These are phyloP conservation scores for Hyphopichia khmerensis DNA, from an alignment of 1,139 yeast genomes.

Conservation along the genomic window DNA sequence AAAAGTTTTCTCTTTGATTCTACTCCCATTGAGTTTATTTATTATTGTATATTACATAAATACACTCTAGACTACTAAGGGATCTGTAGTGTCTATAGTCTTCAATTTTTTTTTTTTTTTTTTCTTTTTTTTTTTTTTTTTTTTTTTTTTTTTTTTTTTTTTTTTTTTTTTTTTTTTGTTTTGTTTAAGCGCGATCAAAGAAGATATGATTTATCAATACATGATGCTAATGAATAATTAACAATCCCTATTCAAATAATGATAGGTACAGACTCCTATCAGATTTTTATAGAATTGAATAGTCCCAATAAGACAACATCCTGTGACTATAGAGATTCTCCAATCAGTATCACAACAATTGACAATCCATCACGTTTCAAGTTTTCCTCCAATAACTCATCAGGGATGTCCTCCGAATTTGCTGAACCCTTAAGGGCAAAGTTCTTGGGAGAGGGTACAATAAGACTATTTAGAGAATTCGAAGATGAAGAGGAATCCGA, in stretches of 20 bases:
- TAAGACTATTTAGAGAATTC: slow-evolving; percentile 62
- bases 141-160: too few species aligned
- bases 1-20: slow-evolving; percentile 34
- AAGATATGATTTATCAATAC: not conserved
- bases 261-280: slow-evolving; percentile 48
- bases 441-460: slow-evolving; percentile 70
- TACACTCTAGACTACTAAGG: too few species aligned
- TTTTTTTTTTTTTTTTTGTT: not conserved
- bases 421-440: slow-evolving; percentile 55
- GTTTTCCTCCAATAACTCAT: not conserved
- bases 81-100: too few species aligned
- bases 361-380: slow-evolving; percentile 15
- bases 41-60: too few species aligned
- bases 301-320: slow-evolving; percentile 6
- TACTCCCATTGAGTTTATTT: too few species aligned
- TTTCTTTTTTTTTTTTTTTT: too few species aligned
- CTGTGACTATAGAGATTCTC: slow-evolving; percentile 36
- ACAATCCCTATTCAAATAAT: slow-evolving; percentile 13
- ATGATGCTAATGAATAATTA: not conserved
- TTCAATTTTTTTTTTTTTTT: too few species aligned
- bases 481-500: slow-evolving; percentile 21
- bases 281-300: slow-evolving; percentile 30
- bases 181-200: not conserved
- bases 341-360: slow-evolving; percentile 28
- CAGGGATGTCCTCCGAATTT: slow-evolving; percentile 13